Evolutionary conservation across 768 basidiomycete genomes (phyloP), one percentile per base, ranked within the genome.

Genomic region (Rhizopogon sp.): DNA sequence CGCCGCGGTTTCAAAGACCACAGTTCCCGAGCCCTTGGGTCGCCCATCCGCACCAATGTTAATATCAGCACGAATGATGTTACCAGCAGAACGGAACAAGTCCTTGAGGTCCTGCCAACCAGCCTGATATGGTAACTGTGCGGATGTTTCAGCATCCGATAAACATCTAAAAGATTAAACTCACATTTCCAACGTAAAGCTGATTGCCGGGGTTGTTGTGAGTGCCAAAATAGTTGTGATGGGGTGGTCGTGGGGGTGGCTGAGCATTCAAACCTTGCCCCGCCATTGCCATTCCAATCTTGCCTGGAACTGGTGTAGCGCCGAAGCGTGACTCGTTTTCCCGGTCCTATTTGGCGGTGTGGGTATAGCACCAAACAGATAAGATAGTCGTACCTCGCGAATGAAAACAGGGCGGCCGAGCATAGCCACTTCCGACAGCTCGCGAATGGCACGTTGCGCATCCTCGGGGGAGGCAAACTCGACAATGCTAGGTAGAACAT

Each of bases 101-200:
- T 98, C 96, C 66, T 98, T 98, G 54, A 98, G 75, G 68, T 98
- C 96, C 69, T 99, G 96, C 96, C 96, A 99, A 31, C 93, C 93
- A n/a, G 93, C 94, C 74, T 95, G 93, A 66, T 91, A 93, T 2
- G 94, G 95, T 29, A 98, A 74, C 95, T 98, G 59, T 5, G 53
- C 9, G 14, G 6, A 41, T 1, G 28, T 28, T 41, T 64, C 22
- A 63, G 58, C 25, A 46, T 33, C 31, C 44, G 42, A n/a, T 11
- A 14, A 8, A 7, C 1, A 3, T 47, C 17, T 33, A 20, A 4
- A 50, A 17, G n/a, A 40, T 29, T 17, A 5, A 20, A 50, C 85
- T 64, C 62, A 94, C 93, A 67, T 94, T 94, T 53, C 93, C 92
- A 60, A 96, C 89, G 58, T 94, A 95, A 42, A 96, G 81, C 64